Evolutionary conservation across 1,139 yeast genomes (phyloP).

Genomic region (Sugiyamaella pinicola): DNA sequence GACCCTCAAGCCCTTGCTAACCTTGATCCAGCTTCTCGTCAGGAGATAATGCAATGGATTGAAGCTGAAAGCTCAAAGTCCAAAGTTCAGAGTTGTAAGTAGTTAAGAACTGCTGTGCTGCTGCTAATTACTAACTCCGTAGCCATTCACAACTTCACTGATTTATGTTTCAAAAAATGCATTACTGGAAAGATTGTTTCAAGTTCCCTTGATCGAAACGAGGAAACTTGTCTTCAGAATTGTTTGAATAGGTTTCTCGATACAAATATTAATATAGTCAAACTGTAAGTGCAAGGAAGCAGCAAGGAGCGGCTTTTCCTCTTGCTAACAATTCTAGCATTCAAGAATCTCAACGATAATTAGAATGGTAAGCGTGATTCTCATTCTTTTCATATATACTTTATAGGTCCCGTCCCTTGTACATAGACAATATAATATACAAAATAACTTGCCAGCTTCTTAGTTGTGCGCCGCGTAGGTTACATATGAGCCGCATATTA

Average conservation of each 20-base stretch:
- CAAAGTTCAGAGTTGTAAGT: conserved; percentile 69
- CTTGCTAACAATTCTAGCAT: conserved; percentile 25
- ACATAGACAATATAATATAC: conserved; percentile 2
- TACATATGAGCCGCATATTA: background rate
- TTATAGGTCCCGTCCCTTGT: conserved; percentile 1
- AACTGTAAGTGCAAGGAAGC: conserved; percentile 45
- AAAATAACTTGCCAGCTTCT: background rate
- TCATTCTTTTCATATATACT: too few relatives aligned
- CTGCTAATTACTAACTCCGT: conserved; percentile 19
- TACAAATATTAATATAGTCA: conserved; percentile 82
- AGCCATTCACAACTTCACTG: conserved; percentile 81
- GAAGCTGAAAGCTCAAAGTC: conserved; percentile 86
- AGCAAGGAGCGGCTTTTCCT: background rate
- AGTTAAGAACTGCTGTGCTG: too few relatives aligned
- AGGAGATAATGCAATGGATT: conserved; percentile 73
- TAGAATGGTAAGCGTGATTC: background rate
- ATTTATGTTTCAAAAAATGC: conserved; percentile 89
- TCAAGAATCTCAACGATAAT: conserved; percentile 33
- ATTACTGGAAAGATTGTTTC: conserved; percentile 55
- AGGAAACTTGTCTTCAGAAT: conserved; percentile 73
- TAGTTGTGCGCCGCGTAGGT: background rate
- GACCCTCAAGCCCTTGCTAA: conserved; percentile 61
- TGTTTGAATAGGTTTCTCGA: conserved; percentile 87
- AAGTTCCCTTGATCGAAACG: conserved; percentile 56
- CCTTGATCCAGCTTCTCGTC: conserved; percentile 70